phyloP scores from a whole-genome alignment of 176 grass and related monocot genomes.

The Oryza officinalis region DNA sequence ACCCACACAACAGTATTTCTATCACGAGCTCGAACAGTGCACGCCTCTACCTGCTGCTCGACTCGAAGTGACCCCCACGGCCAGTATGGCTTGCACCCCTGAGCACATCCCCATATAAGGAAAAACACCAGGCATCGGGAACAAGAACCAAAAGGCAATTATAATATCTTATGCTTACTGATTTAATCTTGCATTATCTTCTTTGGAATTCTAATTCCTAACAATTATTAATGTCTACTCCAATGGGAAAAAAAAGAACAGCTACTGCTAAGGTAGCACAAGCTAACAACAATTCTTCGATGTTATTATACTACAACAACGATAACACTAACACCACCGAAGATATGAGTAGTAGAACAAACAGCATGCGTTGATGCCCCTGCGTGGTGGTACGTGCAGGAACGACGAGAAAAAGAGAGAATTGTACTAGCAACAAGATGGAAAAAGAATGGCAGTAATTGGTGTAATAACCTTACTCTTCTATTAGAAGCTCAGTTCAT shows the following conservation, averaged over 20 bases:
- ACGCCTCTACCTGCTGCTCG: slow-evolving; percentile 36
- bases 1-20: background rate
- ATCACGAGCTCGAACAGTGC: slow-evolving; percentile 44
- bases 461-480: slow-evolving; percentile 52
- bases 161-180: slow-evolving; percentile 41
- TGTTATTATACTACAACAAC: slow-evolving; percentile 44
- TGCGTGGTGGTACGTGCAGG: slow-evolving; percentile 2
- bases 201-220: slow-evolving; percentile 36
- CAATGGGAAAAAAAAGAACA: background rate
- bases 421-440: slow-evolving; percentile 12
- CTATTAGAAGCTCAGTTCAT: slow-evolving; percentile 60
- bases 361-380: slow-evolving; percentile 35
- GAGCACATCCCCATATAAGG: slow-evolving; percentile 49
- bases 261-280: slow-evolving; percentile 7
- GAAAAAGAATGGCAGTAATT: slow-evolving; percentile 44
- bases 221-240: slow-evolving; percentile 35
- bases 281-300: slow-evolving; percentile 33
- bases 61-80: slow-evolving; percentile 46
- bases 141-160: slow-evolving; percentile 32
- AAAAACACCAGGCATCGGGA: slow-evolving; percentile 46
- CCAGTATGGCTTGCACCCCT: slow-evolving; percentile 24
- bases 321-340: slow-evolving; percentile 19
- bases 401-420: background rate
- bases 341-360: slow-evolving; percentile 20
- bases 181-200: slow-evolving; percentile 42